phyloP scores from a whole-genome alignment of 2,329 filamentous ascomycete species.

The Ciborinia camelliae region DNA sequence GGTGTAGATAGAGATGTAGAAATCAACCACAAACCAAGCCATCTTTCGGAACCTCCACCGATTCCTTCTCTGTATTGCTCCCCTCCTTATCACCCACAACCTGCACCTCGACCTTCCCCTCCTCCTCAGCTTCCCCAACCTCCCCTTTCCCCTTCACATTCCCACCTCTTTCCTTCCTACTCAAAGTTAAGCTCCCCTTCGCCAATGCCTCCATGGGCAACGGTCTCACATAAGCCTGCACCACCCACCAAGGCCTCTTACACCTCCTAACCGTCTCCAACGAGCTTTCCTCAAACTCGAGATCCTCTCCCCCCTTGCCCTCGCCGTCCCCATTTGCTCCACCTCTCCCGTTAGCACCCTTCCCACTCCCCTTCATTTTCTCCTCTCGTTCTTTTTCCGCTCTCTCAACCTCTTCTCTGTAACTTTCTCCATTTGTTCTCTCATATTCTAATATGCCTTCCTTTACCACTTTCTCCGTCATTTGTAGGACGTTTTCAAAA shows the following conservation, averaged over 20 bases:
- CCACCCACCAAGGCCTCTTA: constrained; percentile 83
- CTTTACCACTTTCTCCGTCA: constrained; percentile 74
- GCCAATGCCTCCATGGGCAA: constrained; percentile 83
- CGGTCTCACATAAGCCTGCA: constrained; percentile 81
- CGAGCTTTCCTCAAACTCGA: constrained; percentile 51
- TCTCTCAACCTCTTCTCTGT: constrained; percentile 41
- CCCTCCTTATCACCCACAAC: not conserved
- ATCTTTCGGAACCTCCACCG: constrained; percentile 32
- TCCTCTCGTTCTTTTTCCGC: constrained; percentile 28
- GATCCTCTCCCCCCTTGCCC: constrained; percentile 29
- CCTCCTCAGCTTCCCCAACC: constrained; percentile 43
- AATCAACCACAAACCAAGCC: constrained; percentile 30
- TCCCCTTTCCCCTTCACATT: constrained; percentile 58
- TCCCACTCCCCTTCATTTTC: constrained; percentile 31
- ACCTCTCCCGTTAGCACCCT: constrained; percentile 38
- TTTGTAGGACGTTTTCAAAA: constrained; percentile 71
- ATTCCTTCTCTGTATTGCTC: constrained; percentile 19
- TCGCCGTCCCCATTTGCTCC: constrained; percentile 32
- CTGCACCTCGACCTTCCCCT: not conserved
- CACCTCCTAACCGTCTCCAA: constrained; percentile 67
- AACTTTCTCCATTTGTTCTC: constrained; percentile 48
- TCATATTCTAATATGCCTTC: constrained; percentile 68
- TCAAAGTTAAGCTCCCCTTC: constrained; percentile 71
- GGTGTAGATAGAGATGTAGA: not conserved
- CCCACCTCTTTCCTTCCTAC: constrained; percentile 59